These are phyloP conservation scores for Suhomyces kilbournensis DNA, from an alignment of 805 yeast genomes.

Conservation along the genomic window DNA sequence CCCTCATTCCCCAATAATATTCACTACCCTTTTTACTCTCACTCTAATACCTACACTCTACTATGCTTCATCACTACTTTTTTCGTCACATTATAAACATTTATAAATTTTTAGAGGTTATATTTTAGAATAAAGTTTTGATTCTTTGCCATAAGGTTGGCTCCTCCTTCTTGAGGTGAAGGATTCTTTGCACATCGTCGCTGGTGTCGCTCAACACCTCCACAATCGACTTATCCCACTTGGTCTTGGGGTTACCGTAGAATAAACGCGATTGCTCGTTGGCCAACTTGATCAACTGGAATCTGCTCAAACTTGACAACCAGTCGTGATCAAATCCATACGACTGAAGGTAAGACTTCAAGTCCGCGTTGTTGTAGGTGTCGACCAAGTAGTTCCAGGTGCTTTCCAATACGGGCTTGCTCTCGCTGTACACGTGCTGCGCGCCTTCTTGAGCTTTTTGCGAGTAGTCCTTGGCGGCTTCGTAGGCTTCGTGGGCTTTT, in stretches of 20 bases:
- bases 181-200: slow-evolving; percentile 1
- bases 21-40: too few relatives aligned
- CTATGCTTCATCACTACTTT: too few relatives aligned
- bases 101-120: too few relatives aligned
- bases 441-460: not conserved
- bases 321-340: slow-evolving; percentile 37
- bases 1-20: too few relatives aligned
- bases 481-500: slow-evolving; percentile 8
- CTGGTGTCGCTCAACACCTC: slow-evolving; percentile 4
- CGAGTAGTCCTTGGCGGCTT: slow-evolving; percentile 8
- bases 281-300: slow-evolving; percentile 37
- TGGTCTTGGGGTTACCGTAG: slow-evolving; percentile 17
- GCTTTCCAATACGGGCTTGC: not conserved
- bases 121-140: not conserved
- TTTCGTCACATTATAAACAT: too few relatives aligned
- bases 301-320: slow-evolving; percentile 18
- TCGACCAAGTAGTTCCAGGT: slow-evolving; percentile 23
- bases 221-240: slow-evolving; percentile 8
- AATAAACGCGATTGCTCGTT: slow-evolving; percentile 42
- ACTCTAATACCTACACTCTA: too few relatives aligned
- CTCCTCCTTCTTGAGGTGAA: slow-evolving; percentile 4
- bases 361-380: slow-evolving; percentile 43
- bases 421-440: slow-evolving; percentile 5
- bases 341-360: slow-evolving; percentile 37
- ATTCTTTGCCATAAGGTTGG: slow-evolving; percentile 5